phyloP scores from a whole-genome alignment of 768 basidiomycete species.

The Astraeus odoratus region DNA sequence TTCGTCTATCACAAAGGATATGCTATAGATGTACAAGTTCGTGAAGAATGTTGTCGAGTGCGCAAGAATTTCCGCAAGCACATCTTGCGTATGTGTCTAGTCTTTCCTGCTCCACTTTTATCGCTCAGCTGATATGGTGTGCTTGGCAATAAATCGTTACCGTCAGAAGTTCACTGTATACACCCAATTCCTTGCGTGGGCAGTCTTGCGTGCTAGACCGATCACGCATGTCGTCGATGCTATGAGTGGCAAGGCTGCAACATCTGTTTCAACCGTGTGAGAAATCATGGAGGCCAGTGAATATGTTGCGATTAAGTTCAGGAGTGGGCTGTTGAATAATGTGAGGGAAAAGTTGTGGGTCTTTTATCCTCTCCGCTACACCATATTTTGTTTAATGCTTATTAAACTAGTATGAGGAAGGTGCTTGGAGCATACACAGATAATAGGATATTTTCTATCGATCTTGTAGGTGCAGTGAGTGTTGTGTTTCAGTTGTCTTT shows the following conservation, averaged over 20 bases:
- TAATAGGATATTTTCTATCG: constrained; percentile 45
- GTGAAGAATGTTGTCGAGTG: constrained; percentile 26
- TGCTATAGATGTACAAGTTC: constrained; percentile 33
- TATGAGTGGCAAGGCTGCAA: background rate
- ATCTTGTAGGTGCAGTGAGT: constrained; percentile 49
- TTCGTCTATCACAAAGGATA: constrained; percentile 31
- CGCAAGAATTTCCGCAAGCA: constrained; percentile 4
- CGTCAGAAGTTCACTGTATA: constrained; percentile 29
- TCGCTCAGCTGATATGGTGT: background rate
- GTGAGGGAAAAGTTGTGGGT: background rate
- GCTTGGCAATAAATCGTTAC: background rate
- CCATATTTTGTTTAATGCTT: too few species aligned
- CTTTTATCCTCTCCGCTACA: background rate
- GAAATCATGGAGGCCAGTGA: background rate
- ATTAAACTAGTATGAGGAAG: constrained; percentile 24
- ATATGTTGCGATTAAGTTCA: background rate
- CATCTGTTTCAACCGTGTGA: background rate
- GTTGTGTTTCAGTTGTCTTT: too few species aligned
- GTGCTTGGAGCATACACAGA: constrained; percentile 43
- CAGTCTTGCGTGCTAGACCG: constrained; percentile 2
- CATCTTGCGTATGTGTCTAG: constrained; percentile 24
- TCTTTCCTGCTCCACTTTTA: background rate
- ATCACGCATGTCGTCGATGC: background rate
- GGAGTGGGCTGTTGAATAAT: background rate
- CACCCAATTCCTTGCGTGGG: constrained; percentile 8